Evolutionary conservation across 331 rosid species (phyloP).

Genomic region (Erythrophleum ivorense): DNA sequence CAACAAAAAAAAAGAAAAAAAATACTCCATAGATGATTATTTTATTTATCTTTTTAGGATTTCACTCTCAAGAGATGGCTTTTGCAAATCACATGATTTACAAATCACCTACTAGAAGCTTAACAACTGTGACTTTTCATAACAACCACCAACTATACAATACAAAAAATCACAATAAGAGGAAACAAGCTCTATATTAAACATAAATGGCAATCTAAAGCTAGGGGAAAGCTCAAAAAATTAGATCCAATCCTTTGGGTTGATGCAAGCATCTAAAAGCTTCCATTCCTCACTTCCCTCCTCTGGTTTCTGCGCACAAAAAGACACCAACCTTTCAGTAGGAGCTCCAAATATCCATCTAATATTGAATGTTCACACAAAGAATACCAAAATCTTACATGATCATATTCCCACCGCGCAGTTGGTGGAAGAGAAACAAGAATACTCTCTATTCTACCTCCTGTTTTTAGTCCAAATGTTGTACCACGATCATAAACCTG

Average conservation of each 20-base stretch:
- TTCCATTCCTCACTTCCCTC: constrained; percentile 99
- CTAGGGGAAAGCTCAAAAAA: constrained; percentile 3
- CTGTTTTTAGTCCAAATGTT: constrained; percentile 94
- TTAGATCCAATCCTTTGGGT: constrained; percentile 93
- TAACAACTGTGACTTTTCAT: constrained; percentile 24
- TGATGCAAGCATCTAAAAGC: constrained; percentile 93
- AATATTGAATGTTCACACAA: constrained; percentile 19
- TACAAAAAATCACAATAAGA: background rate
- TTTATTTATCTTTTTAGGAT: background rate
- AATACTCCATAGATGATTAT: background rate
- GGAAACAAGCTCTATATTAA: constrained; percentile 30
- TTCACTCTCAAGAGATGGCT: too few species aligned
- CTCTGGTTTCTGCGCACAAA: constrained; percentile 81
- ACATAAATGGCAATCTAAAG: background rate
- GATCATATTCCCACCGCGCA: constrained; percentile 97
- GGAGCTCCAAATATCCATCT: constrained; percentile 11
- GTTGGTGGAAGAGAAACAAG: constrained; percentile 94
- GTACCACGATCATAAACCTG: constrained; percentile 98
- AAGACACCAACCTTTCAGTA: constrained; percentile 26
- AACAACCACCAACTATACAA: constrained; percentile 43
- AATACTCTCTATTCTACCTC: constrained; percentile 98
- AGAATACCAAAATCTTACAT: constrained; percentile 58
- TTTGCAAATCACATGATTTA: background rate
- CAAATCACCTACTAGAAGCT: constrained; percentile 27
- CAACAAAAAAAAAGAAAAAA: too few species aligned